Evolutionary conservation across 495 filamentous ascomycete genomes (phyloP).

Genomic region (Podospora didyma): DNA sequence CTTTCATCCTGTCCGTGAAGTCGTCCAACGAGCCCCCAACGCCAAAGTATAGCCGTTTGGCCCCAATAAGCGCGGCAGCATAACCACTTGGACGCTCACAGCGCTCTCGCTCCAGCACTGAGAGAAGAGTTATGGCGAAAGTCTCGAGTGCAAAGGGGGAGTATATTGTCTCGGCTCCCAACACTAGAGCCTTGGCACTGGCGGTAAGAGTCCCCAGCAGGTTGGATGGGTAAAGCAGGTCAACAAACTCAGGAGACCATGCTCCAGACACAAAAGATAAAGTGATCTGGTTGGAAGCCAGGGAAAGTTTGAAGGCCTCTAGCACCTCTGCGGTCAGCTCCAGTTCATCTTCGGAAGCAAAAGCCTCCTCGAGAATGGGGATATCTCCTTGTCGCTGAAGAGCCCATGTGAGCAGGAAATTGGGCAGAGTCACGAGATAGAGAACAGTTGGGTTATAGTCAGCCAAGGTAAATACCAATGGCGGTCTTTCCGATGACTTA

Average conservation of each 20-base stretch:
- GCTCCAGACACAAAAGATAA: constrained; percentile 77
- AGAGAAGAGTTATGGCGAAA: constrained; percentile 71
- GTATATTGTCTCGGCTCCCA: constrained; percentile 96
- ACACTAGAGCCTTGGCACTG: constrained; percentile 46
- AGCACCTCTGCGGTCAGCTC: constrained; percentile 66
- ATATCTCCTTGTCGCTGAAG: constrained; percentile 30
- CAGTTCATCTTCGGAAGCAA: constrained; percentile 60
- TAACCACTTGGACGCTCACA: constrained; percentile 28
- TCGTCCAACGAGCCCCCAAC: constrained; percentile 92
- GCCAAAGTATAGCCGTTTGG: constrained; percentile 94
- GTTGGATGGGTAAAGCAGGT: constrained; percentile 42
- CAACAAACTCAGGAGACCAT: constrained; percentile 70
- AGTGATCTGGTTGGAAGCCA: constrained; percentile 52
- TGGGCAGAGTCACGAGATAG: constrained; percentile 82
- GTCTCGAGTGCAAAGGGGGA: constrained; percentile 66
- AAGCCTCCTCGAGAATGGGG: constrained; percentile 32
- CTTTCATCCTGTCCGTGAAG: constrained; percentile 63
- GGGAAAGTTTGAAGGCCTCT: constrained; percentile 54
- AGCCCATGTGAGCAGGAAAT: constrained; percentile 82
- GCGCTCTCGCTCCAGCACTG: constrained; percentile 54
- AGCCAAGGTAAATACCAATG: constrained; percentile 64
- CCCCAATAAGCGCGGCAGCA: constrained; percentile 72
- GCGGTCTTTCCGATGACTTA: constrained; percentile 17
- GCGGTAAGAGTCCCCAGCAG: constrained; percentile 4
- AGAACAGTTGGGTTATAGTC: constrained; percentile 91